Conservation (phyloP, 352 stramenopile genomes). For the Phytophthora cactorum region DNA sequence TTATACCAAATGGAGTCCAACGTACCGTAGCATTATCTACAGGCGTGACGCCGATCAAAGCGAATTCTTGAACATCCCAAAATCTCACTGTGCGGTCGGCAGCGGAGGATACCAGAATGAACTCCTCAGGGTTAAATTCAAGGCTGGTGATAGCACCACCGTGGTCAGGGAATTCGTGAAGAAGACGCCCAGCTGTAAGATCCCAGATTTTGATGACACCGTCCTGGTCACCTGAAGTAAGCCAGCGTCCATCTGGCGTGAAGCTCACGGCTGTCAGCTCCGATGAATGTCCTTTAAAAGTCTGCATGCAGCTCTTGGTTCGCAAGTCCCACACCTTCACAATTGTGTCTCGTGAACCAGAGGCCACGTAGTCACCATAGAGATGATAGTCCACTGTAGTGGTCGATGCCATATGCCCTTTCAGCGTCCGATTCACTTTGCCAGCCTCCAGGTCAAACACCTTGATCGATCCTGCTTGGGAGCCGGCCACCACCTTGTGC, state of each 20-base stretch:
- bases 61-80: slow-evolving; percentile 88
- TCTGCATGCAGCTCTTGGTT: slow-evolving; percentile 89
- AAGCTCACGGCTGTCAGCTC: slow-evolving; percentile 84
- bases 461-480: slow-evolving; percentile 85
- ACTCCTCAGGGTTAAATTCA: slow-evolving; percentile 89
- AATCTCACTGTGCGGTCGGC: slow-evolving; percentile 83
- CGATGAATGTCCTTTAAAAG: slow-evolving; percentile 81
- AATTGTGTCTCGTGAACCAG: slow-evolving; percentile 80
- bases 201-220: slow-evolving; percentile 89
- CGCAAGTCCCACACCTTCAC: slow-evolving; percentile 90
- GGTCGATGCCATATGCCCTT: slow-evolving; percentile 87
- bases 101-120: slow-evolving; percentile 83
- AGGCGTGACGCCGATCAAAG: slow-evolving; percentile 79
- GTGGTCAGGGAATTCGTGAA: slow-evolving; percentile 81
- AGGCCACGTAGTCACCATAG: slow-evolving; percentile 88
- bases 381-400: slow-evolving; percentile 85
- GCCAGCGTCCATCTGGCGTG: slow-evolving; percentile 82
- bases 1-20: neutral
- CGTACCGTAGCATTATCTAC: slow-evolving; percentile 76
- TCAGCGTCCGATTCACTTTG: slow-evolving; percentile 82
- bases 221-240: slow-evolving; percentile 77
- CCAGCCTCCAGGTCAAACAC: slow-evolving; percentile 82
- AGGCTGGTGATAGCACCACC: slow-evolving; percentile 77
- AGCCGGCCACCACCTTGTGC: slow-evolving; percentile 77
- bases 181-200: slow-evolving; percentile 75